Base-by-base conservation (phyloP, 2,329 filamentous ascomycete genomes). In the Passalora sequoiae region DNA sequence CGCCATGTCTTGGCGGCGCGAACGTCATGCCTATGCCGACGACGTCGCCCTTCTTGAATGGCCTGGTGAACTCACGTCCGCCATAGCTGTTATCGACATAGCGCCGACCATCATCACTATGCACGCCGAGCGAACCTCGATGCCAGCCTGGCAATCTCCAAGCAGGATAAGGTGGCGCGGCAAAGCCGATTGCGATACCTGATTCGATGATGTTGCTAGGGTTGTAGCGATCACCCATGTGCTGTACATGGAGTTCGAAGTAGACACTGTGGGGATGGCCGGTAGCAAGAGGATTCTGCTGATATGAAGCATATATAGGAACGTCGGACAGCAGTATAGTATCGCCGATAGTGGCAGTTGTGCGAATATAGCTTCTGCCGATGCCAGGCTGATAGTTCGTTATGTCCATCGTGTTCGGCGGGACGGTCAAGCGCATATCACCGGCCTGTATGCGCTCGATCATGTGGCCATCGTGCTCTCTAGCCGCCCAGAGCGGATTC, bases 141-240 rank as follows among this genome's bases (percentile, higher is more conserved):
- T 92, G 83, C 86, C 86, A 91, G 2, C 86, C 86, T 0, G 86
- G 86, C 47, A 89, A 74, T 6, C 86, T 76, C 69, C 87, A 91
- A 0, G 75, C 72, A 5, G 86, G 86, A 59, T 89, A 91, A 6
- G 86, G 86, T 36, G 83, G 76, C 1, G 84, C 85, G 0, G 76
- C 69, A 62, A 81, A 88, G 7, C 86, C 86, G 7, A 91, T 60
- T 0, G 80, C 83, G 1, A 89, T 68, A 28, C 76, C 75, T 4
- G 74, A 74, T 10, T 74, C 69, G 15, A 67, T 64, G 17, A 56
- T 55, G 12, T 65, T 57, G 22, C 41, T 49, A 15, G 48, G 45
- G 9, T 49, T 49, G 40, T 50, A 51, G 12, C 50, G 47, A 40
- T 51, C 48, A 16, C 71, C 70, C 42, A 75, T 66, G 13, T 62